phyloP scores from a whole-genome alignment of 164 flowering plant genomes.

The Umbellularia californica region DNA sequence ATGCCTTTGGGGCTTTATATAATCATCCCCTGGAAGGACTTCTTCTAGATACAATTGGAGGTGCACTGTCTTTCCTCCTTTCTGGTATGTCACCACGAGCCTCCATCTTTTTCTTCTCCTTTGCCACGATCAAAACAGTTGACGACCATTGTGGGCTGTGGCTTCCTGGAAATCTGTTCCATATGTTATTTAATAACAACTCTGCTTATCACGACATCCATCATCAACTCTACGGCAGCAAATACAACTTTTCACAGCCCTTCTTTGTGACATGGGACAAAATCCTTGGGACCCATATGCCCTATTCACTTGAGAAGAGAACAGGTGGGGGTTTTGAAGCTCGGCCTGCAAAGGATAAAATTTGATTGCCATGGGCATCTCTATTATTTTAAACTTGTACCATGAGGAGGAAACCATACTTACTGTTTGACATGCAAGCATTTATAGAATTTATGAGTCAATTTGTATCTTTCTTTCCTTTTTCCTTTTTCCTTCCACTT shows the following conservation, averaged over 20 bases:
- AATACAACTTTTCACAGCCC: slow-evolving; percentile 92
- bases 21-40: slow-evolving; percentile 93
- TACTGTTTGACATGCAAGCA: slow-evolving; percentile 7
- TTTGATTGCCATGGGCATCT: slow-evolving; percentile 8
- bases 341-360: slow-evolving; percentile 43
- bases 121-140: slow-evolving; percentile 87
- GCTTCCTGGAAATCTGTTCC: slow-evolving; percentile 92
- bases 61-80: slow-evolving; percentile 77
- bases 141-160: slow-evolving; percentile 94
- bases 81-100: slow-evolving; percentile 90
- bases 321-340: slow-evolving; percentile 80
- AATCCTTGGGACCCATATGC: slow-evolving; percentile 91
- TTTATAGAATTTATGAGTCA: neutral
- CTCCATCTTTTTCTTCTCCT: slow-evolving; percentile 90
- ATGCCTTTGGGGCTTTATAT: slow-evolving; percentile 91
- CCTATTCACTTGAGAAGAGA: slow-evolving; percentile 72
- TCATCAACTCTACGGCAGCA: slow-evolving; percentile 86
- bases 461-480: neutral
- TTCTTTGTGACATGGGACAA: slow-evolving; percentile 89
- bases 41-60: slow-evolving; percentile 80
- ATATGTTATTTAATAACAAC: slow-evolving; percentile 70
- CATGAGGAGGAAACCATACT: neutral
- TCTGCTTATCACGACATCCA: slow-evolving; percentile 95
- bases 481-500: neutral
- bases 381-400: neutral